Evolutionary conservation across 225 moss, liverwort and hornwort genomes (phyloP).

Genomic region (Pseudisothecium myosuroides): DNA sequence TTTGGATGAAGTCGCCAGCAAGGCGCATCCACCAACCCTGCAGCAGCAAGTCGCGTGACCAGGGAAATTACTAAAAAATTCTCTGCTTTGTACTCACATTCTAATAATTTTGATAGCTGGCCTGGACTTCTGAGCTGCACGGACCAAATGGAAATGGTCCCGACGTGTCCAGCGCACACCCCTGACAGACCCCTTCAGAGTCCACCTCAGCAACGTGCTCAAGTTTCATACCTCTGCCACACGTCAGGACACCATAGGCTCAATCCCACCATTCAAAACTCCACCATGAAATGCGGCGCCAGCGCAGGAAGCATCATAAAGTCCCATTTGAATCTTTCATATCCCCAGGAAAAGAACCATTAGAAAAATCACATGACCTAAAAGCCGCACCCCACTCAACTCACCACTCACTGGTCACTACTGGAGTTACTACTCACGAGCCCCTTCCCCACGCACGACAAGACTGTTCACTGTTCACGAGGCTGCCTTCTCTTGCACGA

Average conservation of each 20-base stretch:
- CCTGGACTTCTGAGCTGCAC: neutral
- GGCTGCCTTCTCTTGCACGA: neutral
- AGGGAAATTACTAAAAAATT: no score
- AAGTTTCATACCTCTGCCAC: neutral
- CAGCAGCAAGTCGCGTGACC: no score
- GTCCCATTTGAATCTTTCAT: neutral
- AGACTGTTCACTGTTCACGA: conserved; percentile 1
- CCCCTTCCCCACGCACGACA: neutral
- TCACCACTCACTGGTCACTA: neutral
- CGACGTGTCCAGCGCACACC: neutral
- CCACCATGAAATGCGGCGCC: neutral
- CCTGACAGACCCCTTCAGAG: neutral
- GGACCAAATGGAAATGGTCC: neutral
- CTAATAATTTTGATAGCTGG: neutral
- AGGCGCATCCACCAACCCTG: no score
- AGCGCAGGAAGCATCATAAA: neutral
- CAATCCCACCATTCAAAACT: neutral
- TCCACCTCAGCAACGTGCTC: neutral
- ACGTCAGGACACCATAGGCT: neutral
- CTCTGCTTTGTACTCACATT: no score
- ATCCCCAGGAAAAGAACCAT: neutral
- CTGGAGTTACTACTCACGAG: neutral
- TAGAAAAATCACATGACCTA: neutral
- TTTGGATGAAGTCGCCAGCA: no score
- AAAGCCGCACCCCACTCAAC: no score